Evolutionary conservation across 345 rosid species (phyloP).

Genomic region (Eucalyptus sideroxylon): DNA sequence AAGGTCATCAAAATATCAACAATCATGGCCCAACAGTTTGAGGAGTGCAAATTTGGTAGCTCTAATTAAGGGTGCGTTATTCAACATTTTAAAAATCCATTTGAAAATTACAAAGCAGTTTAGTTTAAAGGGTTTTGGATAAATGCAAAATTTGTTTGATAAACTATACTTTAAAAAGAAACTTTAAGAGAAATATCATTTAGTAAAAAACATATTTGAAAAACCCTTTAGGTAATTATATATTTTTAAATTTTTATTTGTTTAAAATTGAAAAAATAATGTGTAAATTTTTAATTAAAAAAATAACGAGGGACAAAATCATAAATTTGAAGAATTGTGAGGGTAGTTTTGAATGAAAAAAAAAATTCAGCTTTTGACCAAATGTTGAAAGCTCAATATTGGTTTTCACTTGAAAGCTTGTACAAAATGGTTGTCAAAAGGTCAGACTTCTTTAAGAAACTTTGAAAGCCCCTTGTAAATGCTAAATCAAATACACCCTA

Average conservation of each 20-base stretch:
- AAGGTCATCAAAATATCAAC: not conserved
- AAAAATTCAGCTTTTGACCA: fast-evolving
- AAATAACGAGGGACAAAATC: too few species aligned
- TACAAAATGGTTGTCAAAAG: too few species aligned
- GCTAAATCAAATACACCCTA: too few species aligned
- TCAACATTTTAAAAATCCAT: fast-evolving
- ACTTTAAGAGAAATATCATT: too few species aligned
- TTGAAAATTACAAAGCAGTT: fast-evolving
- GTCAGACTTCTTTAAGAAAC: fast-evolving
- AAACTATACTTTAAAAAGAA: too few species aligned
- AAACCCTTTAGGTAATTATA: fast-evolving
- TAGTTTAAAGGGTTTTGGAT: too few species aligned
- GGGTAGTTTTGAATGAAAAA: fast-evolving
- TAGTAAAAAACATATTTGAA: too few species aligned
- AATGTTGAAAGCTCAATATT: fast-evolving
- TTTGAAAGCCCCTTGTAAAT: fast-evolving
- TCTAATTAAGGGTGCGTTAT: fast-evolving
- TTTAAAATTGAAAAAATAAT: too few species aligned
- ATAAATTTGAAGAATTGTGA: too few species aligned
- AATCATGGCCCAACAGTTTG: not conserved
- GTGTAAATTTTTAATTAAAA: not conserved
- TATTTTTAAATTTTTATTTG: too few species aligned
- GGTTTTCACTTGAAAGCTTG: fast-evolving
- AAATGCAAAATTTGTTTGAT: too few species aligned
- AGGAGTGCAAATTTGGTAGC: fast-evolving